These are phyloP conservation scores for Phytopythium litorale DNA, from an alignment of 352 stramenopile species.

Conservation along the genomic window DNA sequence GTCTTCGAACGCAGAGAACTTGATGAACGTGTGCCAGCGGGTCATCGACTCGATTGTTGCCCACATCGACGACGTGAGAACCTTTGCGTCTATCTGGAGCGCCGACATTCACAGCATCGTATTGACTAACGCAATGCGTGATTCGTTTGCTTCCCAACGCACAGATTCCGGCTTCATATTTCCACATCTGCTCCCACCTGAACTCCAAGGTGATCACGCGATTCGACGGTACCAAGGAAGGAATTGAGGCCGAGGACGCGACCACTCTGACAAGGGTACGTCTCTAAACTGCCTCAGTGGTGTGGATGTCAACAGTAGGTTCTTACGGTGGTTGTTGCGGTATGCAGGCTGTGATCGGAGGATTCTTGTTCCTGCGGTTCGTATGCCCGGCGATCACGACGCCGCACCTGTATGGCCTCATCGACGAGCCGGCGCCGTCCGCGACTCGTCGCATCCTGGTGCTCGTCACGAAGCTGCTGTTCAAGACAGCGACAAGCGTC, in stretches of 20 bases:
- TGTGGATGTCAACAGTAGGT: neutral
- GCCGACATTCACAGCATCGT: neutral
- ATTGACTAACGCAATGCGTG: neutral
- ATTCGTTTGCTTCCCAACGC: neutral
- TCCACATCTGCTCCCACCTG: constrained; percentile 73
- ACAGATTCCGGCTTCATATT: constrained; percentile 68
- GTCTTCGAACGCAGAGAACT: constrained; percentile 59
- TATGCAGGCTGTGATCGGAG: constrained; percentile 73
- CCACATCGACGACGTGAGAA: constrained; percentile 42
- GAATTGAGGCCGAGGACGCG: constrained; percentile 51
- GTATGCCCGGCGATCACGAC: constrained; percentile 87
- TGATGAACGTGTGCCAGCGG: constrained; percentile 80
- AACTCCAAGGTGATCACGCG: constrained; percentile 68
- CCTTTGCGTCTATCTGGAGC: neutral
- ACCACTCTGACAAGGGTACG: constrained; percentile 50
- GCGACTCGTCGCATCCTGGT: constrained; percentile 83
- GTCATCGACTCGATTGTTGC: constrained; percentile 80
- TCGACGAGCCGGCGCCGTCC: constrained; percentile 58
- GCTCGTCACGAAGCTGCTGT: constrained; percentile 84
- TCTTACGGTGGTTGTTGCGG: neutral
- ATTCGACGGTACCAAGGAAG: constrained; percentile 60
- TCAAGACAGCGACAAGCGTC: constrained; percentile 86
- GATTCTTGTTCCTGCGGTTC: constrained; percentile 87
- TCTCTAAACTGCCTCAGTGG: neutral
- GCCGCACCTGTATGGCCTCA: constrained; percentile 78